Conservation (phyloP, 306 rosid genomes). For the Glycine soja region DNA sequence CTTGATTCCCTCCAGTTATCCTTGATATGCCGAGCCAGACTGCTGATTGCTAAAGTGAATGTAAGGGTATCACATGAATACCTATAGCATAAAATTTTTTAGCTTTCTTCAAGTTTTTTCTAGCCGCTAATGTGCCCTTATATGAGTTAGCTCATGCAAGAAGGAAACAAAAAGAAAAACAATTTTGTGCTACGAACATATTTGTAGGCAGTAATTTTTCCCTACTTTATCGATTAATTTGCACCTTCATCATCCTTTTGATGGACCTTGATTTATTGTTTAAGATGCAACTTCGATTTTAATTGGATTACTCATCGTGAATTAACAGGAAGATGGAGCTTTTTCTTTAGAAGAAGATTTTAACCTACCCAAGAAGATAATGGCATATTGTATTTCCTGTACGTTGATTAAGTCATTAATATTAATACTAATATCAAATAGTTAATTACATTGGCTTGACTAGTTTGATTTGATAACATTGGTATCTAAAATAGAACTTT, state of each 20-base stretch:
- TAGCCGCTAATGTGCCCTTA: conserved; percentile 23
- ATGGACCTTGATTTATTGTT: conserved; percentile 12
- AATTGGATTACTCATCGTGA: too few species aligned
- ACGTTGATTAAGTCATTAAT: too few species aligned
- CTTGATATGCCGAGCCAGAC: not conserved
- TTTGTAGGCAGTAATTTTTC: conserved; percentile 17
- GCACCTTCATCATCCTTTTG: conserved; percentile 7
- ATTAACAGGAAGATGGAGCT: too few species aligned
- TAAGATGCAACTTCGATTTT: too few species aligned
- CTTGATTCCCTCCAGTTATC: conserved; percentile 30
- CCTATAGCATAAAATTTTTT: conserved; percentile 13
- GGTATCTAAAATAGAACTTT: too few species aligned
- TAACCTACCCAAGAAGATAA: too few species aligned
- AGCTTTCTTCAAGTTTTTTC: conserved; percentile 30
- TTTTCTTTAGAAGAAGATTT: too few species aligned
- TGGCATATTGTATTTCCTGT: too few species aligned
- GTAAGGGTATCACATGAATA: conserved; percentile 21
- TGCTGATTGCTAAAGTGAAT: conserved; percentile 22
- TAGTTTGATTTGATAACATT: too few species aligned
- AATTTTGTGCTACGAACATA: conserved; percentile 22
- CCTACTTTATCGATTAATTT: not conserved
- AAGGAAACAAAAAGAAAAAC: not conserved
- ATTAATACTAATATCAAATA: too few species aligned
- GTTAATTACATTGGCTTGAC: too few species aligned
- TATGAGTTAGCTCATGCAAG: conserved; percentile 7